Evolutionary conservation across 345 rosid species (phyloP).

Genomic region (Eutrema yunnanense): DNA sequence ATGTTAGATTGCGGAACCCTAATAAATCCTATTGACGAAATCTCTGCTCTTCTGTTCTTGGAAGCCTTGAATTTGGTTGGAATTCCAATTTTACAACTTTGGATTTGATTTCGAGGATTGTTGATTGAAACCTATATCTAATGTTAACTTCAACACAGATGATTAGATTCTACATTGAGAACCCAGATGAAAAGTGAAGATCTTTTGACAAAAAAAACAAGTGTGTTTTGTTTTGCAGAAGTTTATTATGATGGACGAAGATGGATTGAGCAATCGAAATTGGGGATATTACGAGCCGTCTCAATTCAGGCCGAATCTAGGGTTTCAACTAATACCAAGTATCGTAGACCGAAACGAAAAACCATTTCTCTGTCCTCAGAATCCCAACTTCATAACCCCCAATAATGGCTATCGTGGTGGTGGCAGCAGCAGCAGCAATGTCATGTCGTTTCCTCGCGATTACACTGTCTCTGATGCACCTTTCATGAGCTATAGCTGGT

Average conservation of each 20-base stretch:
- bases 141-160: not conserved
- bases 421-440: constrained; percentile 38
- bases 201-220: not conserved
- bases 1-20: constrained; percentile 16
- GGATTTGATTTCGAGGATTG: not conserved
- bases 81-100: not conserved
- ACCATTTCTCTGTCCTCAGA: constrained; percentile 53
- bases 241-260: constrained; percentile 56
- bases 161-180: not conserved
- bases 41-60: not conserved
- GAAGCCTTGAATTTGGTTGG: not conserved
- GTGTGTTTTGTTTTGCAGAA: constrained; percentile 19
- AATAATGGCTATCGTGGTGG: not conserved
- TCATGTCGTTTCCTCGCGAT: constrained; percentile 54
- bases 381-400: constrained; percentile 39
- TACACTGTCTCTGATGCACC: constrained; percentile 46
- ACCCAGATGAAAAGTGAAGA: not conserved
- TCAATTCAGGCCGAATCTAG: constrained; percentile 58
- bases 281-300: constrained; percentile 87
- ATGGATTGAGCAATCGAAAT: constrained; percentile 59
- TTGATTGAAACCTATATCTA: not conserved
- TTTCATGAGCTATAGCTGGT: constrained; percentile 64
- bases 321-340: constrained; percentile 77
- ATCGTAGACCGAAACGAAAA: constrained; percentile 54
- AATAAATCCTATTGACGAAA: not conserved